Conservation (phyloP, 1,284 basidiomycete genomes). For the Apiotrichum akiyoshidainum region DNA sequence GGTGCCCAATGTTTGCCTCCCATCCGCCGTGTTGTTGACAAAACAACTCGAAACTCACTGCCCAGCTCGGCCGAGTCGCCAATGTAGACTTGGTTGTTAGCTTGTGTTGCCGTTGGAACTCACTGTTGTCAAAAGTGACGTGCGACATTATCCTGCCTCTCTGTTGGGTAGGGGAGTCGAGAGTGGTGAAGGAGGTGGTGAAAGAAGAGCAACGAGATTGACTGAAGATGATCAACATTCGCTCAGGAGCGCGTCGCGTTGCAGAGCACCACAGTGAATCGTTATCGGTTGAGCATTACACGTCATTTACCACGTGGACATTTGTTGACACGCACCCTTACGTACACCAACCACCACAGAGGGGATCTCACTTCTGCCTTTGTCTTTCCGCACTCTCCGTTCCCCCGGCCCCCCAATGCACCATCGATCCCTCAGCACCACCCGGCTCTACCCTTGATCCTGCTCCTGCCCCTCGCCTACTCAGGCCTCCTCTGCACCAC, state of each 20-base stretch:
- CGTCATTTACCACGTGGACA: background rate
- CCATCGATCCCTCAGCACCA: no score
- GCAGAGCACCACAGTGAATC: background rate
- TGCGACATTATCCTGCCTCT: slow-evolving; percentile 32
- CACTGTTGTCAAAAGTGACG: slow-evolving; percentile 46
- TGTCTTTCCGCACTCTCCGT: no score
- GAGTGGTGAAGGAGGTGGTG: background rate
- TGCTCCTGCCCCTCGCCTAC: no score
- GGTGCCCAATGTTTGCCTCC: no score
- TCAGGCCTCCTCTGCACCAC: no score
- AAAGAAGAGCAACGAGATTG: background rate
- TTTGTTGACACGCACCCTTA: no score
- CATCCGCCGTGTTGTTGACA: background rate
- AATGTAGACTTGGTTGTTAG: slow-evolving; percentile 60
- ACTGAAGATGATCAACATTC: background rate
- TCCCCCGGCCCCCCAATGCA: no score
- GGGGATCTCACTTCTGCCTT: no score
- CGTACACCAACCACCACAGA: no score
- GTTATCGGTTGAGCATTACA: background rate
- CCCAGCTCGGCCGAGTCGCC: slow-evolving; percentile 70
- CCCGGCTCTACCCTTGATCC: no score
- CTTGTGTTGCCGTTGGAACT: background rate
- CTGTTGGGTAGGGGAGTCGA: background rate
- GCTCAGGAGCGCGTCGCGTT: background rate
- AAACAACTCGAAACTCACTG: slow-evolving; percentile 59